phyloP scores from a whole-genome alignment of 2,329 filamentous ascomycete species.

The Aspergillus versicolor region DNA sequence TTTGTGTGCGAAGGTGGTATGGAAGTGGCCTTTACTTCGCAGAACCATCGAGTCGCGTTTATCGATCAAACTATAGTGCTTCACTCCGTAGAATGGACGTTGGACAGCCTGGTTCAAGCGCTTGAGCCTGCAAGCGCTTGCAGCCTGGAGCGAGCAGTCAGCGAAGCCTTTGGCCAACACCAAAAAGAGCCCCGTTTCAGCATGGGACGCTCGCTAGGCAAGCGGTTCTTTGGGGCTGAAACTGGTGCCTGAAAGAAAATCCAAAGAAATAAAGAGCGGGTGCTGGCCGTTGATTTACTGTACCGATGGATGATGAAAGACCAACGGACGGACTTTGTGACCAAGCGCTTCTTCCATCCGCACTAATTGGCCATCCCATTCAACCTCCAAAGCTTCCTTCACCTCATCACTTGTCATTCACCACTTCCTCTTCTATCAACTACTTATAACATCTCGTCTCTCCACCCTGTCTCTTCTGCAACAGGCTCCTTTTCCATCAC shows the following conservation, averaged over 20 bases:
- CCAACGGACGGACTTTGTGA: not conserved
- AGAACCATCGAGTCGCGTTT: too few relatives aligned
- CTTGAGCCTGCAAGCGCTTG: not conserved
- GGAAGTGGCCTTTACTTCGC: too few relatives aligned
- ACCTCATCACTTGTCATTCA: not conserved
- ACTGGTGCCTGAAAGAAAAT: slow-evolving; percentile 4
- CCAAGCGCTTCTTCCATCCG: not conserved
- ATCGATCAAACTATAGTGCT: too few relatives aligned
- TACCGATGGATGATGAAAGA: not conserved
- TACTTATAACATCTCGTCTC: not conserved
- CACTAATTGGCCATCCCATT: not conserved
- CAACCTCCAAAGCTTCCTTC: not conserved
- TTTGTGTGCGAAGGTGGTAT: too few relatives aligned
- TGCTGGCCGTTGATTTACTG: not conserved
- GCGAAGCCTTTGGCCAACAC: not conserved
- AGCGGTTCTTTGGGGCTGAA: not conserved
- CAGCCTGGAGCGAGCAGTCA: not conserved
- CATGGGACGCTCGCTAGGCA: not conserved
- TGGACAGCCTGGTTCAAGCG: not conserved
- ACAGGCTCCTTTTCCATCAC: not conserved
- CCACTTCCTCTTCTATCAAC: not conserved
- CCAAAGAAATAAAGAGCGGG: not conserved
- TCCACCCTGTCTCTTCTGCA: not conserved
- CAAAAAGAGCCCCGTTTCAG: not conserved
- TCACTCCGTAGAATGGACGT: not conserved